Evolutionary conservation across 2,329 filamentous ascomycete genomes (phyloP), one percentile per base, ranked within the genome.

Genomic region (Monosporascus sp.): DNA sequence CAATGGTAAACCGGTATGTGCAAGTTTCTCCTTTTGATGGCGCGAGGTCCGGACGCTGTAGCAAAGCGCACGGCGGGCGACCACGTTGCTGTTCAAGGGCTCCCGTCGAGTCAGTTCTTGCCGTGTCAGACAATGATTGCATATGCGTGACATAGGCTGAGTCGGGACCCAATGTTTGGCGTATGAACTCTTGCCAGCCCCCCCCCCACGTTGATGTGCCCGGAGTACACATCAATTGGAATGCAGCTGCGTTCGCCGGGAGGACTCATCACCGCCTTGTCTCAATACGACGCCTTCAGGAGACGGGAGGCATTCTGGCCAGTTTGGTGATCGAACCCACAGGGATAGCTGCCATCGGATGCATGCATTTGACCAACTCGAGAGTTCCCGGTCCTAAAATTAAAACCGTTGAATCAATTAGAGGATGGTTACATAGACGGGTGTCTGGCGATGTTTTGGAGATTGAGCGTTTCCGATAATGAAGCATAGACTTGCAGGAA

Each of bases 21-120:
- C 43, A 46, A 17, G 43, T 46, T 46, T 46, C 43, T 24, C 43
- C 24, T 46, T 15, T 20, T 14, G 5, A 17, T n/a, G 24, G 22
- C 1, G 22, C 5, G 24, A 25, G 43, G n/a, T 46, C 24, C 43
- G 18, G 24, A 27, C 24, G 43, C 22, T 46, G 43, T 24, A 27
- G 31, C 7, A 17, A 58, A 54, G 49, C 53, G 55, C 56, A 60
- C 56, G 56, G 55, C 52, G 52, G 58, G 55, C 51, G 55, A 53
- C 54, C 58, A 60, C 58, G 56, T 60, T 57, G 58, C 53, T 24
- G 20, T 3, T 50, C 24, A 52, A 55, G 48, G 47, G 37, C 5
- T 24, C 7, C n/a, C 17, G 20, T 46, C 43, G 43, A 46, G 43
- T 46, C 43, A 46, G 43, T 46, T 31, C 24, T 22, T 46, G 43